These are phyloP conservation scores for Aspergillus intermedius DNA, from an alignment of 2,329 filamentous ascomycete genomes.

Conservation along the genomic window DNA sequence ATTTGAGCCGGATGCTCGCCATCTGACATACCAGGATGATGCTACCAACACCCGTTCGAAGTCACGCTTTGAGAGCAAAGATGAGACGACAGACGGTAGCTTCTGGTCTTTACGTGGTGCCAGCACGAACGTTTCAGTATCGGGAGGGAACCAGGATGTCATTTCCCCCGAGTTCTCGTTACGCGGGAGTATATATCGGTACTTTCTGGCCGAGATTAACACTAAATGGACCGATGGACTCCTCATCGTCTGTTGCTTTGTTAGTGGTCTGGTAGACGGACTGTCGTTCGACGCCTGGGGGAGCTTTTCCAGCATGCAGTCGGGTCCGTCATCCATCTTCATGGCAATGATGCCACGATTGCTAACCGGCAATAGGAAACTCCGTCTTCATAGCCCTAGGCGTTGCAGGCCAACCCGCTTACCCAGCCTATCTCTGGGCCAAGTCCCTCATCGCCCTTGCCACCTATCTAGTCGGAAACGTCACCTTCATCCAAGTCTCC, in stretches of 20 bases:
- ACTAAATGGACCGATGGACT: conserved; percentile 4
- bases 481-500: conserved; percentile 25
- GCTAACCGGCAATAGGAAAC: conserved; percentile 20
- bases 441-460: conserved; percentile 26
- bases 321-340: conserved; percentile 12
- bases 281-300: conserved; percentile 24
- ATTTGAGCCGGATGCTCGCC: too few relatives aligned
- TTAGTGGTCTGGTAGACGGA: conserved; percentile 22
- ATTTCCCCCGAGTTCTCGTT: too few relatives aligned
- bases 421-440: conserved; percentile 23
- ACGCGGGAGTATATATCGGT: neutral
- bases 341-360: neutral
- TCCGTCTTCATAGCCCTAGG: conserved; percentile 30
- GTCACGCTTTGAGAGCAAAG: too few relatives aligned
- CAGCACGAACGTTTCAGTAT: conserved; percentile 17
- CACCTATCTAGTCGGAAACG: conserved; percentile 22
- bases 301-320: conserved; percentile 27
- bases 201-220: conserved; percentile 5
- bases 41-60: too few relatives aligned
- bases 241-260: conserved; percentile 17
- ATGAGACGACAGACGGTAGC: too few relatives aligned
- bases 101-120: too few relatives aligned
- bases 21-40: too few relatives aligned
- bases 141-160: conserved; percentile 7
- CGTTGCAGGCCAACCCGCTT: conserved; percentile 13